Base-by-base conservation (phyloP, 2,329 filamentous ascomycete genomes). In the Leptographium radiaticola region DNA sequence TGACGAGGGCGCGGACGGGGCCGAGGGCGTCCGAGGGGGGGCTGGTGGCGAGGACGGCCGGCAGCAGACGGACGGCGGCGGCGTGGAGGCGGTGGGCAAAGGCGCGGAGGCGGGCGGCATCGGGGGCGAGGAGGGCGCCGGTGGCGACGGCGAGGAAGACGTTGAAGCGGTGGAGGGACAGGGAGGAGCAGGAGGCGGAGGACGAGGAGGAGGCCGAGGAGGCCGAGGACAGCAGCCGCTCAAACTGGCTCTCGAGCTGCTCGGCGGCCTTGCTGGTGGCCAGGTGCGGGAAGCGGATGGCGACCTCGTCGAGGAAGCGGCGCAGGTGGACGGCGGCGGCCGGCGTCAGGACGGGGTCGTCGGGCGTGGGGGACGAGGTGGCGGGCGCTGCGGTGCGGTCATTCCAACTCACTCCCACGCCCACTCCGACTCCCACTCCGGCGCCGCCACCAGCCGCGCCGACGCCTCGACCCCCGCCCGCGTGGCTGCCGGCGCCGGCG, bases 1-100 rank as follows among this genome's bases (percentile, higher is more conserved):
- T 48, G 6, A 57, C 39, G 20, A 59, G 51, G 34, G 52, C 54
- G 20, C 50, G 54, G 18, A 59, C 42, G 34, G 52, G 36, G 13
- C 34, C 36, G 6, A 51, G 49, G 12, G 53, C 52, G 11, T 49
- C 34, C 11, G 48, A 39, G 36, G 11, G 18, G 48, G 48, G 13
- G 12, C 6, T 16, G 31, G 15, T 38, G 46, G 10, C 25, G 13
- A 53, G 18, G 15, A 59, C 48, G 6, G 36, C 34, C 4, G 53
- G 33, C 8, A 59, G 20, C 13, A 53, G 50, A 2, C 51, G 42
- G 3, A 54, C 49, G 13, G 57, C 55, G 2, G 49, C 38, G 1
- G 48, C 33, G 20, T 56, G 55, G 6, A 59, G 40, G 1, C 51
- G 11, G 13, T 47, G 25, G 47, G 52, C 18, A 40, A 51, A 46